Evolutionary conservation across 1,284 basidiomycete genomes (phyloP), one percentile per base, ranked within the genome.

Genomic region (Marasmius tenuissimus): DNA sequence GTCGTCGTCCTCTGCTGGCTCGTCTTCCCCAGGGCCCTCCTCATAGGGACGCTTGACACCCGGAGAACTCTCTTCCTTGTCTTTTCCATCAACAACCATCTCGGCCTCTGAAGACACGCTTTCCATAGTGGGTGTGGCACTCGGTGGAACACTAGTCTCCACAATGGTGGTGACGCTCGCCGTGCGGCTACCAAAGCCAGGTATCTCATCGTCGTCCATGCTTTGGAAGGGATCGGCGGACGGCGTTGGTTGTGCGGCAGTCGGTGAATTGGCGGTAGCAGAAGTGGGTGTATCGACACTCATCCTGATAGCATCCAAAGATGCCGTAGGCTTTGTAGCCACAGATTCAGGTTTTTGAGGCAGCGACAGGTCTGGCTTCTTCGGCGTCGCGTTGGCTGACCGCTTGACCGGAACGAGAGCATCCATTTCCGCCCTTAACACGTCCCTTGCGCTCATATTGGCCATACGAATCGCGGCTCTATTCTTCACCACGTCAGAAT

Each of bases 361-460:
- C 57, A 75, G 69, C 48, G 76, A 72, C 33, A 70, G 72, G 71
- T 67, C 70, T 37, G 80, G 75, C 54, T 61, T 61, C 49, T 33
- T 40, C 18, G 40, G 42, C 35, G 45, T 38, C 38, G 54, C 47
- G 48, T 50, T 61, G 40, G 50, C 57, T 14, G 55, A 50, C 16
- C 51, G 51, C 71, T 89, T 88, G 60, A 87, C 80, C 58, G 88
- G 86, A 58, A 82, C 71, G 59, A 87, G 76, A 48, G 59, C 65
- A 42, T 89, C 89, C 63, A 99, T 77, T 76, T 98, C 93, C 57
- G 95, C 96, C 76, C 94, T 96, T 68, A 99, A 82, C 72, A 91
- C 87, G 72, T 98, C 93, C 61, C 96, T 96, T 50, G 97, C 97
- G 76, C 88, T 94, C 84, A 98, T 87, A 72, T 99, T 98, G 14